Evolutionary conservation across 306 rosid species (phyloP), one percentile per base, ranked within the genome.

Genomic region (Chamaecrista fasciculata): DNA sequence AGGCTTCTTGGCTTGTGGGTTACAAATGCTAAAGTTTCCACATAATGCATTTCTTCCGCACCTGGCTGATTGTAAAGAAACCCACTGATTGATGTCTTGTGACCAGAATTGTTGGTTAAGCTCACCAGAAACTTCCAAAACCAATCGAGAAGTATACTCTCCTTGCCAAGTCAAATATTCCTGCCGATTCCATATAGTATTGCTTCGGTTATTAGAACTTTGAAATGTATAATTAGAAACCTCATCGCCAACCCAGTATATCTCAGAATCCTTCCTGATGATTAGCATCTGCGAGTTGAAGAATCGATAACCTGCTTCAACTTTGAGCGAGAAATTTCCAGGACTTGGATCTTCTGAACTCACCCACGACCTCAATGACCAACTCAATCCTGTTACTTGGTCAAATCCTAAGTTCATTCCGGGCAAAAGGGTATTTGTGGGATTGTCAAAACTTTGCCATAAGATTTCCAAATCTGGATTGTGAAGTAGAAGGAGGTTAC

Each of bases 81-180:
- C n/a, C 74, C 74, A 78, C n/a, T 11, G 2, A 2, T 2, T 66
- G 4, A 1, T 1, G 7, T 71, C n/a, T 2, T 57, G 20, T 0
- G 65, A 78, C 78, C 70, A 71, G 8, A 1, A 0, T 10, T 47
- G 50, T n/a, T 20, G 19, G 14, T 49, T 49, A 31, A 71, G 74
- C 55, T 71, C 78, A 19, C 82, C 78, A n/a, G 78, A 48, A 9
- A 49, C 74, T 71, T 66, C 60, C 9, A 78, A 63, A 11, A 71
- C 70, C 50, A 78, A 0, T 1, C 34, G 46, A 72, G 51, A 37
- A 6, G 53, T 8, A 56, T 23, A 15, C 23, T 1, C 4, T 5
- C 8, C 39, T 4, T 39, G 8, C 62, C 67, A 59, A 34, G n/a
- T 25, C 12, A 20, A 23, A 44, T 43, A 74, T 4, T 0, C 3